A percentile compares a stretch with the other conserved stretches of the same genome.
Conservation (phyloP, 257 asterid species). For the Capsicum pubescens region DNA sequence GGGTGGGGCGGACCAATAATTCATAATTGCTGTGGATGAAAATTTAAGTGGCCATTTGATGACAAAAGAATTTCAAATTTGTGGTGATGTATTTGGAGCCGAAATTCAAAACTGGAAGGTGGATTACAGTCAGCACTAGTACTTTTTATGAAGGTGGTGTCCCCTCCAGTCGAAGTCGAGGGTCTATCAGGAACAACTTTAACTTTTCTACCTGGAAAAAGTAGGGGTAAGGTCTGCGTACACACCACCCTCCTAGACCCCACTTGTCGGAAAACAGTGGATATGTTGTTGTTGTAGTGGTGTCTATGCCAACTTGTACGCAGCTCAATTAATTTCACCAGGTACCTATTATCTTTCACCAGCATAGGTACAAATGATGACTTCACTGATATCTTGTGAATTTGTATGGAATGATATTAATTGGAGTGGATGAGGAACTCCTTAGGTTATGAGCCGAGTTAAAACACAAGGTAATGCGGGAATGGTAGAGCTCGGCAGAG, state of each 20-base stretch:
- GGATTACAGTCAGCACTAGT: not conserved
- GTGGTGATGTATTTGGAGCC: slow-evolving; percentile 18
- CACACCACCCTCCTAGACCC: too few species aligned
- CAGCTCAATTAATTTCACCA: not conserved
- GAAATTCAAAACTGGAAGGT: not conserved
- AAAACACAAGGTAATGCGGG: not conserved
- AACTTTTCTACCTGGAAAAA: not conserved
- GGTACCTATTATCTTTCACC: not conserved
- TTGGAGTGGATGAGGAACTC: not conserved
- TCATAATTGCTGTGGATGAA: slow-evolving; percentile 9
- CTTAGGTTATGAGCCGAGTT: not conserved
- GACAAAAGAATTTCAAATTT: not conserved
- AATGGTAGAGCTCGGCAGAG: not conserved
- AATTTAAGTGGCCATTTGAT: slow-evolving; percentile 1
- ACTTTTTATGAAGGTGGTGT: not conserved
- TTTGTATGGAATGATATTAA: not conserved
- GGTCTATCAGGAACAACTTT: not conserved
- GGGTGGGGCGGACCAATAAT: slow-evolving; percentile 3
- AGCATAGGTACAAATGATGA: not conserved
- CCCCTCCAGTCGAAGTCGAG: not conserved
- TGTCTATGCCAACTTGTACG: not conserved
- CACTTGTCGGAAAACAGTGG: too few species aligned
- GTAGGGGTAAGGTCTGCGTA: not conserved
- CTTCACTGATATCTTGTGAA: not conserved
- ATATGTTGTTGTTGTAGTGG: not conserved